Conservation (phyloP, 2,329 filamentous ascomycete genomes). For the Cercospora janseana region DNA sequence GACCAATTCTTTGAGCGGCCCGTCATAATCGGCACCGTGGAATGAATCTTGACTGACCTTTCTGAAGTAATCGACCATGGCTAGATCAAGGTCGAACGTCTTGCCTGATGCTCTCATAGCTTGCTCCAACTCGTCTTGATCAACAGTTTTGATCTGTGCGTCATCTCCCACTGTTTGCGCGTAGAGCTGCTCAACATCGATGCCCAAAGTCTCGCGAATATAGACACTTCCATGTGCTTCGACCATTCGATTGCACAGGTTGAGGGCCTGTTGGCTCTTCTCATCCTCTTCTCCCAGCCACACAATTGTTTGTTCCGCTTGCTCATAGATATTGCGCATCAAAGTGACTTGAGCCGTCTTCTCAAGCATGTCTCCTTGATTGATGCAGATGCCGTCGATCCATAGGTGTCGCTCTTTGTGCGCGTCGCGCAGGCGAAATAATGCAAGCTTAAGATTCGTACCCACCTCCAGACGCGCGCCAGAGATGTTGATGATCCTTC, state of each 20-base stretch:
- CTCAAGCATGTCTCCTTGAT: constrained; percentile 14
- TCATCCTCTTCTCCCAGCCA: constrained; percentile 12
- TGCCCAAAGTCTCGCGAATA: constrained; percentile 1
- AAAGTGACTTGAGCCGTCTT: constrained; percentile 12
- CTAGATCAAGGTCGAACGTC: constrained; percentile 9
- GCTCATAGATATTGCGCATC: constrained; percentile 16
- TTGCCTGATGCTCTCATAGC: background rate
- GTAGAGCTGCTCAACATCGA: constrained; percentile 4
- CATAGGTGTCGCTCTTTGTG: background rate
- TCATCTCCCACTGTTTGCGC: background rate
- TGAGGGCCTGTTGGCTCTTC: background rate
- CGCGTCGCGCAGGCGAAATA: background rate
- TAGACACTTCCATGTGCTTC: constrained; percentile 7
- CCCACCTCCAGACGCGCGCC: background rate
- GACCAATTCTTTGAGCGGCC: background rate
- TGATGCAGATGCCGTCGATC: constrained; percentile 22
- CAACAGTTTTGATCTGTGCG: background rate
- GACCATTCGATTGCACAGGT: constrained; percentile 1
- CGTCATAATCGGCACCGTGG: background rate
- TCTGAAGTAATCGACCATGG: background rate
- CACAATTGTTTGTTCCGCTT: constrained; percentile 7
- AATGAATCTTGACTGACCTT: background rate
- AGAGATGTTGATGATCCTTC: constrained; percentile 5
- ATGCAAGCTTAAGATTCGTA: constrained; percentile 9
- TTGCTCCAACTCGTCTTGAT: constrained; percentile 2